Evolutionary conservation across 2,329 filamentous ascomycete genomes (phyloP).

Genomic region (Cladorrhinum sp.): DNA sequence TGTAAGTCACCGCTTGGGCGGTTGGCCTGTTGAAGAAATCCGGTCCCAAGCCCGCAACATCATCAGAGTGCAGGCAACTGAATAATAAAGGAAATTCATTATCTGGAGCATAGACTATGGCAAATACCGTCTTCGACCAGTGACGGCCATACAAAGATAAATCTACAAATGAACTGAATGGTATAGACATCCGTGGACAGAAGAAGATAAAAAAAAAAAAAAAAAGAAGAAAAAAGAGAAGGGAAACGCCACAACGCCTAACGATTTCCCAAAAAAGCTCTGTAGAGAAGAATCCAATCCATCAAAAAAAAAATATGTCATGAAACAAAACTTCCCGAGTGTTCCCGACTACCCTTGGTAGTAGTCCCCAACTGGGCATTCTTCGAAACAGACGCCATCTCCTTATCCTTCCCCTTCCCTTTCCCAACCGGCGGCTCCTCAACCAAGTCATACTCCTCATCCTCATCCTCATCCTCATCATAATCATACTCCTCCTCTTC

Average conservation of each 20-base stretch:
- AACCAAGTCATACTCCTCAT: conserved; percentile 23
- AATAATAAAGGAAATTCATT: no score
- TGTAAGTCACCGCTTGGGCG: no score
- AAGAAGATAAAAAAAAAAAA: neutral
- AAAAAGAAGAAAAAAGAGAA: neutral
- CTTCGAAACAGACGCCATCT: conserved; percentile 13
- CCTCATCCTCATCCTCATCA: conserved; percentile 28
- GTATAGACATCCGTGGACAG: no score
- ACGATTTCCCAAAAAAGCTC: neutral
- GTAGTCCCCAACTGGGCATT: conserved; percentile 14
- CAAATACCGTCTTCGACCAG: no score
- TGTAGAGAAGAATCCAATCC: no score
- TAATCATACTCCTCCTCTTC: conserved; percentile 30
- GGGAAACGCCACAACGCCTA: neutral
- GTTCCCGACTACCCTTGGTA: conserved; percentile 10
- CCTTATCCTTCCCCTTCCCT: neutral
- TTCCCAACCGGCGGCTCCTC: conserved; percentile 13
- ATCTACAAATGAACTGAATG: no score
- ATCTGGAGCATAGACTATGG: no score
- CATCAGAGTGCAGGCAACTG: no score
- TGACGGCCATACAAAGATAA: no score
- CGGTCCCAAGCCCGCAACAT: no score
- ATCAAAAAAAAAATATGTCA: conserved; percentile 1
- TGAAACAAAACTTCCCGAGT: conserved; percentile 14
- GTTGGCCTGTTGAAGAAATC: no score